Percentiles rank a stretch among this genome's conserved stretches.
These are phyloP conservation scores for Barnettozyma pratensis DNA, from an alignment of 805 yeast genomes.

Conservation along the genomic window DNA sequence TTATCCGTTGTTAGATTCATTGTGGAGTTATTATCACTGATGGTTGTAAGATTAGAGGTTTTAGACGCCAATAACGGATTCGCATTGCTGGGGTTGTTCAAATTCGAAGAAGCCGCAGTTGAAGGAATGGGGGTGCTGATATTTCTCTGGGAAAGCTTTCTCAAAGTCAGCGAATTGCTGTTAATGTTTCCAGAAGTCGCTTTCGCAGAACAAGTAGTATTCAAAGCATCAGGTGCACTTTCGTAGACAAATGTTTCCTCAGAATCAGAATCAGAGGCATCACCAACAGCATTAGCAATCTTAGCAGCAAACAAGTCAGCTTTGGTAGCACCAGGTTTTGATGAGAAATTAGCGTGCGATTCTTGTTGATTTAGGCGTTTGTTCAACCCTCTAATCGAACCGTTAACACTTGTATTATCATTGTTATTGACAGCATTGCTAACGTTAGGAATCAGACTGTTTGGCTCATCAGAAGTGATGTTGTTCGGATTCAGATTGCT, in stretches of 20 bases:
- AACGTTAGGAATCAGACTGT: constrained; percentile 2
- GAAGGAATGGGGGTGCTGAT: constrained; percentile 23
- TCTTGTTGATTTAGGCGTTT: constrained; percentile 19
- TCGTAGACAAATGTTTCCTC: constrained; percentile 98
- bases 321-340: constrained; percentile 46
- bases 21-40: constrained; percentile 4
- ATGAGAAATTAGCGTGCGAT: constrained; percentile 8
- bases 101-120: not conserved
- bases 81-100: not conserved
- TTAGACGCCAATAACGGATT: not conserved
- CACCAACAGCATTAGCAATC: constrained; percentile 90
- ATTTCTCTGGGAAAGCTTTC: constrained; percentile 22
- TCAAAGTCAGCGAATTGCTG: constrained; percentile 13
- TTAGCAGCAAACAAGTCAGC: constrained; percentile 95
- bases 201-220: constrained; percentile 15
- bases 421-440: constrained; percentile 4
- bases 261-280: constrained; percentile 78
- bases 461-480: constrained; percentile 7
- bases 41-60: not conserved
- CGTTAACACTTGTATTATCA: constrained; percentile 21
- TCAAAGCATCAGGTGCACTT: constrained; percentile 25
- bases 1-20: constrained; percentile 2
- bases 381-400: constrained; percentile 21
- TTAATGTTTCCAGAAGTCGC: constrained; percentile 5
- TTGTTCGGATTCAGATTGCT: constrained; percentile 10